Evolutionary conservation across 176 grass and related monocot species (phyloP), one percentile per base, ranked within the genome.

Genomic region (Avena eriantha): DNA sequence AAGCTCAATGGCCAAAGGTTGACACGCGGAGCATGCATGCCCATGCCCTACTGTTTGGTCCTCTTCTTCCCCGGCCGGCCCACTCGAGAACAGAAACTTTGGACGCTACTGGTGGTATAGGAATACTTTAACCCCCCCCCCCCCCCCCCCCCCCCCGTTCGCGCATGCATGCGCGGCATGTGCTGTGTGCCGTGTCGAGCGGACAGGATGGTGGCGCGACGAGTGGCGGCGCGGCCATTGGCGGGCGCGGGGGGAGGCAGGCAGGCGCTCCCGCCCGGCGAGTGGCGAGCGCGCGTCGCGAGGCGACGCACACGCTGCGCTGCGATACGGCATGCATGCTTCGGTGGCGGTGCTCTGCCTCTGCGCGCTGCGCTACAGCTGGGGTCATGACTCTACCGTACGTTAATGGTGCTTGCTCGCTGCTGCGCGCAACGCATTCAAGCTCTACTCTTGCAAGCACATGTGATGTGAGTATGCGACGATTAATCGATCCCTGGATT

Each of bases 141-240:
- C 63, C 33, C 19, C 14, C 63, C 33, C 69, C 14, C 65, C 69
- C 14, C 65, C 19, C 14, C 63, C 33, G 53, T 36, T 56, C 67
- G 33, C 86, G 89, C 85, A 90, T 91, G 90, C 89, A 87, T 88
- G 90, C 90, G 65, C 82, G 90, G 86, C 86, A 77, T 82, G 85
- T 88, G 82, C 86, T 47, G 71, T 0, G 70, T 24, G 89, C 60
- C 82, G 88, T 87, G 88, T 85, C 81, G 85, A 78, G 26, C 46
- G 56, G 29, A 47, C 79, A 79, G 77, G 65, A 36, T 75, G 65
- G 33, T 4, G 31, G 79, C 78, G 46, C 88, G 92, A 85, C 88
- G 92, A 86, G 82, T 93, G 92, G 88, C 78, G 41, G 80, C 83
- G 82, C 85, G 29, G 72, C 48, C 14, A 91, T 80, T 87, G 89